Evolutionary conservation across 768 basidiomycete genomes (phyloP).

Genomic region (Russula vinacea): DNA sequence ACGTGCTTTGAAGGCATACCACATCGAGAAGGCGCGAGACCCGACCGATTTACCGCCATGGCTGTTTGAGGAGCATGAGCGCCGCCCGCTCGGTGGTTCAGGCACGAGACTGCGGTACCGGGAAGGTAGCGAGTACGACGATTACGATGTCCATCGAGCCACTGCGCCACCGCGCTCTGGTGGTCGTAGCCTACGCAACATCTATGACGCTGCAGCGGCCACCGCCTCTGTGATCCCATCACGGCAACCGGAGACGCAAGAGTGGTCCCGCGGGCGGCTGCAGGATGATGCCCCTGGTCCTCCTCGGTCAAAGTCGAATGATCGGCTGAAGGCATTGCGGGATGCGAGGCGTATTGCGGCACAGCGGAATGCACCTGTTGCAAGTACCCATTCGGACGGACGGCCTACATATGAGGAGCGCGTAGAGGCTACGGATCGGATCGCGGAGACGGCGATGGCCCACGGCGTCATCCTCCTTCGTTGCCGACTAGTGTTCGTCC

Average conservation of each 20-base stretch:
- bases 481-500: slow-evolving; percentile 5
- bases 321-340: slow-evolving; percentile 50
- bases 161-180: slow-evolving; percentile 21
- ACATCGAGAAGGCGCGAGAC: slow-evolving; percentile 56
- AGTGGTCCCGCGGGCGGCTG: not conserved
- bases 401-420: not conserved
- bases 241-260: not conserved
- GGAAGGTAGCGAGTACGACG: slow-evolving; percentile 18
- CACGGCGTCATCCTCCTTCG: slow-evolving; percentile 5
- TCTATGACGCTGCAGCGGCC: slow-evolving; percentile 38
- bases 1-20: slow-evolving; percentile 65
- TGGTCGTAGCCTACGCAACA: slow-evolving; percentile 39
- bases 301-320: slow-evolving; percentile 40
- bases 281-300: slow-evolving; percentile 30
- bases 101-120: slow-evolving; percentile 28
- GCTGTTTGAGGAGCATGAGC: slow-evolving; percentile 61
- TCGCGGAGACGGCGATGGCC: not conserved
- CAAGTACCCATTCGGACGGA: not conserved
- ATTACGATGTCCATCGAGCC: slow-evolving; percentile 27
- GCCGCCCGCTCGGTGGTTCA: slow-evolving; percentile 36
- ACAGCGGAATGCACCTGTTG: slow-evolving; percentile 3
- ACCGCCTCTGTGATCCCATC: not conserved
- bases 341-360: slow-evolving; percentile 46
- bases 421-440: not conserved
- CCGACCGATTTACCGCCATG: slow-evolving; percentile 60